Conservation (phyloP, 164 flowering plant species). For the Echeveria elegans region DNA sequence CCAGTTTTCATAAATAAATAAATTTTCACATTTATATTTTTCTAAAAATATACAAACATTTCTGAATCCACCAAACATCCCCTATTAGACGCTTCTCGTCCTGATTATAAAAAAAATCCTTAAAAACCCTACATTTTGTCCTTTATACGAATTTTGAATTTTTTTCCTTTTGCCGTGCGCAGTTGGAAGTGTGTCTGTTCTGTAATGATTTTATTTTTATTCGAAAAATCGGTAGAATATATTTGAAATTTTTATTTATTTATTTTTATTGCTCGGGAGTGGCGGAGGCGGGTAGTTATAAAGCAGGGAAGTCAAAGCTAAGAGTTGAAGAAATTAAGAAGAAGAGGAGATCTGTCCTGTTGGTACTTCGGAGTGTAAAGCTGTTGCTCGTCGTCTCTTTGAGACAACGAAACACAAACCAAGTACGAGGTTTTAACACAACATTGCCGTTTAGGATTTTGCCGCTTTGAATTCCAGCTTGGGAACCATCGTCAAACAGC, state of each 20-base stretch:
- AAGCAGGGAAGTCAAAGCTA: conserved; percentile 3
- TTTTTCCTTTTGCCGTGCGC: no score
- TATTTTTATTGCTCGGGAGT: neutral
- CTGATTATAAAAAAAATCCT: no score
- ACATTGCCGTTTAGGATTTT: neutral
- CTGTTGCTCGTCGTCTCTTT: neutral
- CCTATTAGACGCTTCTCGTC: no score
- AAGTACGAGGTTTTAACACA: neutral
- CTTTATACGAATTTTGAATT: no score
- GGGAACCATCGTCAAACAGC: neutral
- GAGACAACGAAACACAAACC: neutral
- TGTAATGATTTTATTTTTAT: no score
- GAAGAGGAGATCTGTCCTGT: neutral
- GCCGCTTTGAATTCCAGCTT: neutral
- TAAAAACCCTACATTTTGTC: no score
- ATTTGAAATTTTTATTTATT: no score
- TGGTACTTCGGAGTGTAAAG: neutral
- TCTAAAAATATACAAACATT: no score
- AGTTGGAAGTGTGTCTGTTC: no score
- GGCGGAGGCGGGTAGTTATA: conserved; percentile 5
- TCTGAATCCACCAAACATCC: no score
- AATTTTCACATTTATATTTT: no score
- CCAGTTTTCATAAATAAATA: no score
- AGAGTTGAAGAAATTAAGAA: neutral
- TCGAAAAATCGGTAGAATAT: neutral